Conservation (phyloP, 2,329 filamentous ascomycete species). For the Botrytis cinerea region DNA sequence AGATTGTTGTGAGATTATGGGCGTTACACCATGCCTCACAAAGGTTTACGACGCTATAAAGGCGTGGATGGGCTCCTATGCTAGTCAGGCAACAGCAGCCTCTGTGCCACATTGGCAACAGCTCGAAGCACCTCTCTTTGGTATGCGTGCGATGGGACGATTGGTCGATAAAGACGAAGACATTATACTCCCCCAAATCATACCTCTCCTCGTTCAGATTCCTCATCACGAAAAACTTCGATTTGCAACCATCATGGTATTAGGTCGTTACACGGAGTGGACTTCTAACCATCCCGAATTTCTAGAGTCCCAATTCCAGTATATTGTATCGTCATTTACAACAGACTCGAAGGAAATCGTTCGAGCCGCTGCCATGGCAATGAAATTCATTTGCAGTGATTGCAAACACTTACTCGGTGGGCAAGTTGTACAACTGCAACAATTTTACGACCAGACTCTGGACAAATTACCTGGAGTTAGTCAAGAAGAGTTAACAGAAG, state of each 20-base stretch:
- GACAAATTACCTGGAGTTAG: slow-evolving; percentile 82
- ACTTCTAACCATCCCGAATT: slow-evolving; percentile 92
- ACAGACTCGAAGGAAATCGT: slow-evolving; percentile 88
- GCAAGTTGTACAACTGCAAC: slow-evolving; percentile 83
- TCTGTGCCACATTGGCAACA: slow-evolving; percentile 94
- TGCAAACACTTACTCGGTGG: slow-evolving; percentile 83
- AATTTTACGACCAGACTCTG: slow-evolving; percentile 87
- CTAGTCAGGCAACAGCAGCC: slow-evolving; percentile 68
- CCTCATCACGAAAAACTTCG: slow-evolving; percentile 96
- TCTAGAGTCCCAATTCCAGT: slow-evolving; percentile 88
- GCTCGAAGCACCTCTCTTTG: slow-evolving; percentile 91
- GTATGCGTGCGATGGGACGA: slow-evolving; percentile 91
- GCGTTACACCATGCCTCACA: slow-evolving; percentile 83
- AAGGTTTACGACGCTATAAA: slow-evolving; percentile 89
- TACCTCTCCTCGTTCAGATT: slow-evolving; percentile 91
- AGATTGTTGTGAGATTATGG: slow-evolving; percentile 95
- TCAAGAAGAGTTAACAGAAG: slow-evolving; percentile 95
- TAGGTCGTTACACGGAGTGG: slow-evolving; percentile 97
- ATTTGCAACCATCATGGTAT: slow-evolving; percentile 96
- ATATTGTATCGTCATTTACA: slow-evolving; percentile 90
- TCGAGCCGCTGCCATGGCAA: slow-evolving; percentile 85
- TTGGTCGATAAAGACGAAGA: slow-evolving; percentile 92
- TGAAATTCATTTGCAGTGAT: slow-evolving; percentile 97
- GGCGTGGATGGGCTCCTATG: slow-evolving; percentile 83
- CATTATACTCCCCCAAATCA: slow-evolving; percentile 84